These are phyloP conservation scores for Lojkania enalia DNA, from an alignment of 2,329 filamentous ascomycete species.

Conservation along the genomic window DNA sequence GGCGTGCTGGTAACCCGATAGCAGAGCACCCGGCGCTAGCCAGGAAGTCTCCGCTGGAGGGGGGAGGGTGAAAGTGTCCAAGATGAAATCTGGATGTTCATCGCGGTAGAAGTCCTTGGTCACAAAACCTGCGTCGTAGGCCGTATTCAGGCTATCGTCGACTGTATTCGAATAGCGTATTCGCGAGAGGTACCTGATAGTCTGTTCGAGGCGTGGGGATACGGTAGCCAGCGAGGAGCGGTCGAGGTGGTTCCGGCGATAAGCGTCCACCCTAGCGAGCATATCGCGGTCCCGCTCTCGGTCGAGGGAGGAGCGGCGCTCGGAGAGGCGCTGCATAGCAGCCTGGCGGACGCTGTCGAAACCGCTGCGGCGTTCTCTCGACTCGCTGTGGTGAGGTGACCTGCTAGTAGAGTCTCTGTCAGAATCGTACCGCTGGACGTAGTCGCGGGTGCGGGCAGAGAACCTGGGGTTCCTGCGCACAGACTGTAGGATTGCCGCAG, in stretches of 20 bases:
- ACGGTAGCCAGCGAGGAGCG: constrained; percentile 26
- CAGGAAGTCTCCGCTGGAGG: constrained; percentile 62
- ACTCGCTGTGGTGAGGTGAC: constrained; percentile 22
- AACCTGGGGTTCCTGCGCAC: constrained; percentile 46
- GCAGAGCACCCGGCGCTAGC: constrained; percentile 63
- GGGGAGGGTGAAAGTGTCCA: constrained; percentile 56
- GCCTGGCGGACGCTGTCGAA: constrained; percentile 29
- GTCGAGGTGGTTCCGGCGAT: constrained; percentile 33
- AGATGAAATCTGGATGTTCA: constrained; percentile 61
- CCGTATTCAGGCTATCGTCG: constrained; percentile 58
- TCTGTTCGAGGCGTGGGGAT: constrained; percentile 56
- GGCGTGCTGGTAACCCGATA: constrained; percentile 65
- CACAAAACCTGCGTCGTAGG: constrained; percentile 58
- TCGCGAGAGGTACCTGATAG: constrained; percentile 64
- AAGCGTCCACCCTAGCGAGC: constrained; percentile 29
- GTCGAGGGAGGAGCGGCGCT: constrained; percentile 24
- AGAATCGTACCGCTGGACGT: constrained; percentile 47
- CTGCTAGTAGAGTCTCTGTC: constrained; percentile 40
- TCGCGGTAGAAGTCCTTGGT: constrained; percentile 57
- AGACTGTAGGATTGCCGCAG: constrained; percentile 47
- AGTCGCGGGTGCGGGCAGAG: constrained; percentile 41
- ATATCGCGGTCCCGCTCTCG: constrained; percentile 24
- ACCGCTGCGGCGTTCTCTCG: constrained; percentile 26
- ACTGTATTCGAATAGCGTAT: constrained; percentile 58
- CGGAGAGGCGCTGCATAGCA: constrained; percentile 36